These are phyloP conservation scores for Cystobasidiaceae sp. DNA, from an alignment of 1,284 basidiomycete species.

Conservation along the genomic window DNA sequence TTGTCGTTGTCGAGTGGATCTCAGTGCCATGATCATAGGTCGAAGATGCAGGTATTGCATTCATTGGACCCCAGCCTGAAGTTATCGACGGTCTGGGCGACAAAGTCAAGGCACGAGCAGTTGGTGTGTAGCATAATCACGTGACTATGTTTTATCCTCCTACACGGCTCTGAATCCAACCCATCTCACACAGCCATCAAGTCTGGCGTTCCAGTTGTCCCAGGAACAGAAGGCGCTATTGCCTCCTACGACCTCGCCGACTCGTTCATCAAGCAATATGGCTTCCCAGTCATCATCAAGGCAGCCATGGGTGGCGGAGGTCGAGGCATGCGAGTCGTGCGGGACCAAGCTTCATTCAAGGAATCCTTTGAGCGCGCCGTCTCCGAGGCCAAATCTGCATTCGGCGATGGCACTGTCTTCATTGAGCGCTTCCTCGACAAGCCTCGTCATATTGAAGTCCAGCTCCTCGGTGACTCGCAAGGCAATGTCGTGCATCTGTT, in stretches of 20 bases:
- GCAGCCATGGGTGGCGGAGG: constrained; percentile 90
- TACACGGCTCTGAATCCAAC: background rate
- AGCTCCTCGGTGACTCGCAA: constrained; percentile 80
- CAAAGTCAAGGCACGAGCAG: constrained; percentile 92
- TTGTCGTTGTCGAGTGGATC: background rate
- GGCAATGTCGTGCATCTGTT: constrained; percentile 96
- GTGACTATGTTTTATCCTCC: constrained; percentile 25
- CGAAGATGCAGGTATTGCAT: constrained; percentile 93
- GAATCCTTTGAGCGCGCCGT: constrained; percentile 87
- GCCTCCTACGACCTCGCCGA: constrained; percentile 74
- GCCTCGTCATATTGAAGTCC: constrained; percentile 95
- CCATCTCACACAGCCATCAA: constrained; percentile 59
- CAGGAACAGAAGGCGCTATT: constrained; percentile 93
- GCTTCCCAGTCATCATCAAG: constrained; percentile 71
- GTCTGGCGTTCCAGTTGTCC: constrained; percentile 89
- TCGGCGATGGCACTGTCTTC: constrained; percentile 97
- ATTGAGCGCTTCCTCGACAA: constrained; percentile 63
- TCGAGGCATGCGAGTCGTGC: constrained; percentile 96
- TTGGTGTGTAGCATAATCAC: constrained; percentile 54
- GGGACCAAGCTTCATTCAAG: constrained; percentile 85
- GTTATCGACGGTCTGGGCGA: constrained; percentile 97
- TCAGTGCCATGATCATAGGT: constrained; percentile 50
- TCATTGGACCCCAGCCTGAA: constrained; percentile 92
- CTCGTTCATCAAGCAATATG: constrained; percentile 86
- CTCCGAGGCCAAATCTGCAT: constrained; percentile 89